Percentiles rank a stretch among this genome's conserved stretches.
phyloP scores from a whole-genome alignment of 2,329 filamentous ascomycete species.

The Leptographium procerum region DNA sequence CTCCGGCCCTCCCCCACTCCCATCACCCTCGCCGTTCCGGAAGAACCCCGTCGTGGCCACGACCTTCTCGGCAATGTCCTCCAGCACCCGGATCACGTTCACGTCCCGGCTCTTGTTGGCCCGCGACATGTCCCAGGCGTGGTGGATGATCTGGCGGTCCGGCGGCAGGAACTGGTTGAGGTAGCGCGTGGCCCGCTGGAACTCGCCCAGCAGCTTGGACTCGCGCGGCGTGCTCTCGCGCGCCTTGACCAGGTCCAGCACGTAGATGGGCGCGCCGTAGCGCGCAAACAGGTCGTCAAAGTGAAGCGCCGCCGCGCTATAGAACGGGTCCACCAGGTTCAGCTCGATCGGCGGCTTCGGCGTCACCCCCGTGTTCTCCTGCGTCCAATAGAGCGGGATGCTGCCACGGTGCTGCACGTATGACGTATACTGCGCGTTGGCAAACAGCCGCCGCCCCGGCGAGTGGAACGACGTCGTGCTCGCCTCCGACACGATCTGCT shows the following conservation, averaged over 20 bases:
- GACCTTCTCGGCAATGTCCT: conserved; percentile 80
- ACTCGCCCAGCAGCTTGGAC: conserved; percentile 80
- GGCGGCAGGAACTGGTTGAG: conserved; percentile 85
- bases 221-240: conserved; percentile 82
- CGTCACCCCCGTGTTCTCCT: conserved; percentile 88
- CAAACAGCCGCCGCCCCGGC: conserved; percentile 72
- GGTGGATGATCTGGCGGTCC: conserved; percentile 80
- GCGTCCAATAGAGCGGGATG: conserved; percentile 94
- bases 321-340: conserved; percentile 93
- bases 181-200: conserved; percentile 76
- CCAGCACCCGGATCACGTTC: conserved; percentile 87
- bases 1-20: too few relatives aligned
- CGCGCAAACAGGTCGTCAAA: conserved; percentile 91
- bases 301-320: conserved; percentile 81
- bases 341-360: conserved; percentile 95
- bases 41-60: conserved; percentile 85
- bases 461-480: conserved; percentile 92
- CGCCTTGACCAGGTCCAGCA: conserved; percentile 81
- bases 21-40: conserved; percentile 70
- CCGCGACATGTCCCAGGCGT: conserved; percentile 96
- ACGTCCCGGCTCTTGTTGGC: conserved; percentile 85
- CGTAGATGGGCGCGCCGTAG: conserved; percentile 86
- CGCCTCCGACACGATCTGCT: conserved; percentile 94
- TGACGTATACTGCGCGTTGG: conserved; percentile 85
- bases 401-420: conserved; percentile 96